Evolutionary conservation across 129 eudicot species (phyloP), one percentile per base, ranked within the genome.

Genomic region (Flaveria robusta): DNA sequence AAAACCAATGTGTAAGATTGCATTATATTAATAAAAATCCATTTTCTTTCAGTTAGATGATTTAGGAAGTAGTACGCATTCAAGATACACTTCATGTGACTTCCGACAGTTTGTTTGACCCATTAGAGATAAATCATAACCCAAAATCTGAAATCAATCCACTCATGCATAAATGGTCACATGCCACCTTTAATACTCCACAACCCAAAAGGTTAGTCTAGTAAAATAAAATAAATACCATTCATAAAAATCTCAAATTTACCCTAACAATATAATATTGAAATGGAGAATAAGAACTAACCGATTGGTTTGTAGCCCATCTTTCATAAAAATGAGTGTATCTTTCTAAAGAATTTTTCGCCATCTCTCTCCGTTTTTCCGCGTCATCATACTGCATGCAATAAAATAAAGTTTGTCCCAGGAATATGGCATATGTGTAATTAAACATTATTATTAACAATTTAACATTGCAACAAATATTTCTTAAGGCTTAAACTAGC

Each of bases 241-340:
- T 60, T 60, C 37, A 47, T 23, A 46, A 46, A 43, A 74, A 13
- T 22, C 16, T 15, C 24, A 56, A 74, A 26, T 43, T 46, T 46
- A 74, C 43, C 24, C 23, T 47, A 37, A 43, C 59, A 56, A 66
- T 46, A 58, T n/a, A 55, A 43, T 9, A 41, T 7, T 5, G 9
- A 76, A 51, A 72, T 64, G 63, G 9, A 75, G 41, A 42, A 74
- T 58, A 29, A 9, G 46, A 56, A 82, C 97, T 71, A 83, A 94
- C 98, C 70, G 93, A 87, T 71, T 94, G 99, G 82, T 94, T 94
- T 55, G 97, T 91, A 16, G 99, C 99, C 99, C 99, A 94, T 84
- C 99, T 83, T 71, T 94, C 99, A 74, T 94, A 94, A 73, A 91
- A 94, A 89, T 94, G 99, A 68, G 98, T 94, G 77, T 94, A 94